Conservation (phyloP, 306 rosid genomes). For the Trifolium repens region DNA sequence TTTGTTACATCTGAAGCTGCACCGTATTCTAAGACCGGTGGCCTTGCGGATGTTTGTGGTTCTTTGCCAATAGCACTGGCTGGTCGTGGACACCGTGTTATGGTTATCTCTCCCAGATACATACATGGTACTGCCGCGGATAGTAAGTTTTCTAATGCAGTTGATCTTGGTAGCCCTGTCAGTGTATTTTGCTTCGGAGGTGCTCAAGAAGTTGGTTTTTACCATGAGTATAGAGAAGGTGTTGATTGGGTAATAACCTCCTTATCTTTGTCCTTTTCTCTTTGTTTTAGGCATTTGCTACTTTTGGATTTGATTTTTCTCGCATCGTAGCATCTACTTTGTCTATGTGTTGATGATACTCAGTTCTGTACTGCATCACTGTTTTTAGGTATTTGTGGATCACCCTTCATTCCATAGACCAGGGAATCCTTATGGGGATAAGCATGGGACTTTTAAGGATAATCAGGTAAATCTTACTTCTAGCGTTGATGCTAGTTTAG, state of each 20-base stretch:
- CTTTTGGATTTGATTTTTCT: slow-evolving; percentile 11
- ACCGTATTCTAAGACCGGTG: slow-evolving; percentile 92
- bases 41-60: slow-evolving; percentile 95
- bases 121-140: slow-evolving; percentile 63
- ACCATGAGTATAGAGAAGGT: slow-evolving; percentile 70
- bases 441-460: slow-evolving; percentile 73
- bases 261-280: background rate
- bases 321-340: slow-evolving; percentile 18
- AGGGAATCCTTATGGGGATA: slow-evolving; percentile 87
- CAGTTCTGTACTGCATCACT: slow-evolving; percentile 16
- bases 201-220: slow-evolving; percentile 76
- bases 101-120: slow-evolving; percentile 89
- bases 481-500: slow-evolving; percentile 33
- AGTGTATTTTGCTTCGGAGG: slow-evolving; percentile 65
- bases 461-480: slow-evolving; percentile 66
- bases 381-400: slow-evolving; percentile 79
- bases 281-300: slow-evolving; percentile 4
- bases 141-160: slow-evolving; percentile 50
- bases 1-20: slow-evolving; percentile 85
- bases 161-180: slow-evolving; percentile 45
- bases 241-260: slow-evolving; percentile 81
- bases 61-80: slow-evolving; percentile 85
- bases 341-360: slow-evolving; percentile 25
- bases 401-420: slow-evolving; percentile 83
- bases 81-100: slow-evolving; percentile 82